phyloP scores from a whole-genome alignment of 1,139 yeast species.

The Magnusiomyces paraingens region DNA sequence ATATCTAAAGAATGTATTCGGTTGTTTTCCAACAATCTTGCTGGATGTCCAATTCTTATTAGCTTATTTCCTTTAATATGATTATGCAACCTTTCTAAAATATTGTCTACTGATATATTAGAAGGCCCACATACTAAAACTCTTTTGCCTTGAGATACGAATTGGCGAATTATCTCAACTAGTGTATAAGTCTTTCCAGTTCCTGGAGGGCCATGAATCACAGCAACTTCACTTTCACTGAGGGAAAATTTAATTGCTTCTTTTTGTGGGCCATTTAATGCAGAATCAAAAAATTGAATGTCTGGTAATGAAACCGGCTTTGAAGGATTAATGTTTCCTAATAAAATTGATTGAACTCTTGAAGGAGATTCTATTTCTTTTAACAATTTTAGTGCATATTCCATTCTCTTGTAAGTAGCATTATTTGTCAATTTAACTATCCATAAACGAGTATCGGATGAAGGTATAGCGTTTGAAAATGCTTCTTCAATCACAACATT shows the following conservation, averaged over 20 bases:
- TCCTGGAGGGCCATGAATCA: conserved; percentile 76
- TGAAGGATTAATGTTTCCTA: conserved; percentile 24
- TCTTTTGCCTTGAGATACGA: conserved; percentile 54
- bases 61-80: conserved; percentile 47
- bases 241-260: conserved; percentile 51
- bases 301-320: conserved; percentile 17
- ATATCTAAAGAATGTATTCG: conserved; percentile 72
- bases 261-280: conserved; percentile 68
- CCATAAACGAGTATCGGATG: conserved; percentile 33
- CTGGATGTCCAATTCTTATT: conserved; percentile 89
- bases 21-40: conserved; percentile 60
- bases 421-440: conserved; percentile 36
- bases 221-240: conserved; percentile 41
- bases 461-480: conserved; percentile 31
- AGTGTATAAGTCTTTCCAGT: conserved; percentile 82
- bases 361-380: conserved; percentile 38
- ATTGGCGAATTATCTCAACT: conserved; percentile 76
- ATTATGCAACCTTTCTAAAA: conserved; percentile 66
- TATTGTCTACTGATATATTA: conserved; percentile 90
- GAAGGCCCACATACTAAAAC: conserved; percentile 93
- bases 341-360: conserved; percentile 23
- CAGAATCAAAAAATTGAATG: conserved; percentile 41
- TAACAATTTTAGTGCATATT: conserved; percentile 66
- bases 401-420: conserved; percentile 62
- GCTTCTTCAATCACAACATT: conserved; percentile 58